These are phyloP conservation scores for Geotrichum klebahnii DNA, from an alignment of 1,139 yeast species.

Conservation along the genomic window DNA sequence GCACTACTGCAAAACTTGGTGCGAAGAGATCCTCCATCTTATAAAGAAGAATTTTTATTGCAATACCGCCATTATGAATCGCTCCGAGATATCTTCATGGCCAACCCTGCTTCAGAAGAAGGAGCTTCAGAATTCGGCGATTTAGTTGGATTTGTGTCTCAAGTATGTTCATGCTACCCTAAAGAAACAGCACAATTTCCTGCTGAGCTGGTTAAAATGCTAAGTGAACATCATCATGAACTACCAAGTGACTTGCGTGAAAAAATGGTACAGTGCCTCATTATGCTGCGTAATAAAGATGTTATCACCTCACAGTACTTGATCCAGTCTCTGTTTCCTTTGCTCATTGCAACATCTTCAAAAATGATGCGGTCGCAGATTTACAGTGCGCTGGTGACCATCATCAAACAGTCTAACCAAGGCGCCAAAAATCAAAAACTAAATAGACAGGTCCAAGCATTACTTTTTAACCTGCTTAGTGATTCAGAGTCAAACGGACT, in stretches of 20 bases:
- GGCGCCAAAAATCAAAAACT: conserved; percentile 83
- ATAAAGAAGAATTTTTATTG: conserved; percentile 85
- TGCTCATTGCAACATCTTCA: conserved; percentile 66
- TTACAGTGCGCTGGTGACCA: conserved; percentile 69
- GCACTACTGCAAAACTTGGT: conserved; percentile 87
- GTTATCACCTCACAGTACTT: conserved; percentile 75
- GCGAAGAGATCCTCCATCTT: conserved; percentile 86
- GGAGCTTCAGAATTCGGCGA: conserved; percentile 75
- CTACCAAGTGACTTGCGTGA: conserved; percentile 83
- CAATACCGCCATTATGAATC: conserved; percentile 93
- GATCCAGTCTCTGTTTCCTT: conserved; percentile 83
- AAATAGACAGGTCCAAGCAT: conserved; percentile 85
- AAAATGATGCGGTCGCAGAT: conserved; percentile 79
- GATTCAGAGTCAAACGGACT: conserved; percentile 71
- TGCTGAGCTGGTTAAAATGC: conserved; percentile 63
- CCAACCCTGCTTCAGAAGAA: conserved; percentile 50
- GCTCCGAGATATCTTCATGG: conserved; percentile 74
- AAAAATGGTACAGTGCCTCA: conserved; percentile 82
- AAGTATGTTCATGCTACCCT: conserved; percentile 86
- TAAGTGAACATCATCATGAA: conserved; percentile 71
- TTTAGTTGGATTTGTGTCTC: conserved; percentile 83
- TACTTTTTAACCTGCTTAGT: conserved; percentile 70
- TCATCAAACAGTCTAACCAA: conserved; percentile 76
- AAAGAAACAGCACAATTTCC: conserved; percentile 84
- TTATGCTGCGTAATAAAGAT: conserved; percentile 84